These are phyloP conservation scores for Brasenia schreberi DNA, from an alignment of 164 flowering plant genomes.

Conservation along the genomic window DNA sequence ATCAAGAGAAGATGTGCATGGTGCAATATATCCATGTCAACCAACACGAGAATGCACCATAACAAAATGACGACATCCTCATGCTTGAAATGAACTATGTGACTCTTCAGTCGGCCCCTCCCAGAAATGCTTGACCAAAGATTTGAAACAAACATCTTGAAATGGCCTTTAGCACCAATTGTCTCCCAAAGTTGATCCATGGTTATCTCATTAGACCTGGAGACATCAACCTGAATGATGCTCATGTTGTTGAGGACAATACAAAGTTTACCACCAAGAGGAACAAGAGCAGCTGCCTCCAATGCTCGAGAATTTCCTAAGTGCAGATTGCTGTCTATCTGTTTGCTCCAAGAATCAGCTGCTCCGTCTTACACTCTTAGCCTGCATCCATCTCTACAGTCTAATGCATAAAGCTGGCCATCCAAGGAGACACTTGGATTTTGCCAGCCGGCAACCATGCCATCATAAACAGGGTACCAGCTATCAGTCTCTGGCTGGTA, in stretches of 20 bases:
- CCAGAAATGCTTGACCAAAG: constrained; percentile 63
- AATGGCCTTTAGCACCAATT: constrained; percentile 58
- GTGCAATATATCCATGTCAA: background rate
- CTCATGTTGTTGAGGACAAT: constrained; percentile 75
- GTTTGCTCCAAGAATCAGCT: constrained; percentile 56
- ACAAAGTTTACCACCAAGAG: constrained; percentile 57
- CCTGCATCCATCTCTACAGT: constrained; percentile 80
- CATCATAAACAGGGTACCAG: constrained; percentile 63
- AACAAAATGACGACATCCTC: constrained; percentile 1
- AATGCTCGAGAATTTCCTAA: constrained; percentile 54
- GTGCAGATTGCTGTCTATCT: constrained; percentile 59
- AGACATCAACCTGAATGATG: constrained; percentile 55
- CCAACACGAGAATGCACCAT: background rate
- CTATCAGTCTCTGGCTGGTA: constrained; percentile 52
- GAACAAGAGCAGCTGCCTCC: constrained; percentile 72
- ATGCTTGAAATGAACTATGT: constrained; percentile 64
- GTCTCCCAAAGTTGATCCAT: constrained; percentile 66
- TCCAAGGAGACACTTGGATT: constrained; percentile 51
- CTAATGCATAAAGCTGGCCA: constrained; percentile 63
- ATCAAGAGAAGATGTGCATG: background rate
- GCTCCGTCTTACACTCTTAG: constrained; percentile 54
- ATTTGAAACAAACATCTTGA: constrained; percentile 44
- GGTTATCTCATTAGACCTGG: constrained; percentile 20
- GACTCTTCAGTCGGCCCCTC: constrained; percentile 48
- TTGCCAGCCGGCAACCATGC: constrained; percentile 81